Evolutionary conservation across 768 basidiomycete genomes (phyloP), one percentile per base, ranked within the genome.

Genomic region (Boletus subparvulus): DNA sequence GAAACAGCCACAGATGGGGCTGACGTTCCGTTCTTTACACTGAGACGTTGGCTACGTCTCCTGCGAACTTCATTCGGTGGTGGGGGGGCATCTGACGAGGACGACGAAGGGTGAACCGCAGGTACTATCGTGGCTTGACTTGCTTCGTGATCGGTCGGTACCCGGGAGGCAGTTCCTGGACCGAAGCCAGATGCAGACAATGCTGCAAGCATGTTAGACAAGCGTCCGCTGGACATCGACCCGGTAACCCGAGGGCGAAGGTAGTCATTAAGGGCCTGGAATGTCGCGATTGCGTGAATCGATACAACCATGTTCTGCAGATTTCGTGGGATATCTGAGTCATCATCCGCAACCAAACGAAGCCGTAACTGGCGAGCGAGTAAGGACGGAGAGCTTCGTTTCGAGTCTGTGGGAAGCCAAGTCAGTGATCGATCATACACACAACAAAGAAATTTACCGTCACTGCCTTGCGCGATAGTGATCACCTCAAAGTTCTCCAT

Each of bases 241-340:
- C 92, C 91, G 7, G 92, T 78, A 33, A 97, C 87, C 4, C 93
- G 83, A 26, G 96, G 96, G 1, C 94, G 88, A 13, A 98, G 83
- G 70, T 98, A 99, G 70, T 97, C 95, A 66, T 97, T 92, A 32
- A 98, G 80, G 1, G 96, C 94, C 70, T 97, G 94, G 82, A 98
- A 94, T 1, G 94, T 98, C 1, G 97, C 96, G 59, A 98, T 97
- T 7, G 95, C 96, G 68, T 98, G 96, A 58, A 98, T 98, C 8
- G 95, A 98, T 21, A 98, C 92, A 39, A 94, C 92, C 66, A 98
- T 91, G 62, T 92, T 94, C 65, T 89, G 89, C 35, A 92, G 76
- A 67, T 83, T 88, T 52, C 88, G 85, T 17, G 97, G 96, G 21
- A 96, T 83, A 61, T 94, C 94, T 0, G 90, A 84, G 35, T 90